Base-by-base conservation (phyloP, 768 basidiomycete species). In the Lactarius tabidus region DNA sequence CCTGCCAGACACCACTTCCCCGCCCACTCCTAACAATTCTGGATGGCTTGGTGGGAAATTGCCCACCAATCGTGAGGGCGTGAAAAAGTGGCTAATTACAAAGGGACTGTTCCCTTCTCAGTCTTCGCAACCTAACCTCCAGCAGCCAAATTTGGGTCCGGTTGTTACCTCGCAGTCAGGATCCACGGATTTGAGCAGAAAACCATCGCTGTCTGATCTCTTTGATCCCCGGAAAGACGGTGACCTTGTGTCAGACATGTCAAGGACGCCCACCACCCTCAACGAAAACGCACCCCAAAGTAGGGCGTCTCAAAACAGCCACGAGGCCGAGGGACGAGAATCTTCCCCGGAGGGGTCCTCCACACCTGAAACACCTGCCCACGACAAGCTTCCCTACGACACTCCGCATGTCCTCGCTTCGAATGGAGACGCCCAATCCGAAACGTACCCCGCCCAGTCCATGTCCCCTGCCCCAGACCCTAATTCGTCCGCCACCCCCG, bases 11-110 rank as follows among this genome's bases (percentile, higher is more conserved):
- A 82, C 76, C 58, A 65, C 76, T 29, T 69, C 76, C 20, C 75
- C 79, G 9, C 71, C 79, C 28, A 74, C 77, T 14, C 52, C 75
- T 23, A 59, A 69, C 68, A 75, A 77, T 67, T 75, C 76, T 69
- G 70, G 61, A n/a, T 64, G 74, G 74, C 29, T 73, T 70, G 20
- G 77, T 71, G 72, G 75, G 43, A 81, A 86, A 70, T 77, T 93
- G 55, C 91, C 91, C 1, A 90, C 84, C 74, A 90, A 84, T 23
- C 79, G 89, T 23, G 87, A 90, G 59, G 90, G 86, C 28, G 91
- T 92, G 29, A 88, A 86, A 74, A 90, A 88, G 70, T 93, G 91
- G 91, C 74, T 92, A 52, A 88, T 79, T 68, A 84, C 74, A 54
- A 85, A 85, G 74, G 86, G 82, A 72, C 77, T 82, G 26, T 83